Conservation (phyloP, 2,329 filamentous ascomycete species). For the Cadophora sp. region DNA sequence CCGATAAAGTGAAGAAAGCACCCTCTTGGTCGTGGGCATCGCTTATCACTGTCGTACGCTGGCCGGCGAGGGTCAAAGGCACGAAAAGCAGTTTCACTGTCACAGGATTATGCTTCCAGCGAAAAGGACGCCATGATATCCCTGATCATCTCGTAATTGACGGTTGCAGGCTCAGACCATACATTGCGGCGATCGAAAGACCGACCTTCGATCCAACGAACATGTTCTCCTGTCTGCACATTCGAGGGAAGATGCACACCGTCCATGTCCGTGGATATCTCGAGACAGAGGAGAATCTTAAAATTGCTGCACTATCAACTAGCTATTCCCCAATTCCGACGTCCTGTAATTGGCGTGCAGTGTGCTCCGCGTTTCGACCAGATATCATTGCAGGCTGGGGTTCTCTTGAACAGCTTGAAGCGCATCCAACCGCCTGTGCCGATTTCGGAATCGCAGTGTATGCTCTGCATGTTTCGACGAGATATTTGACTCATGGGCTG, state of each 20-base stretch:
- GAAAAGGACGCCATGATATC: neutral
- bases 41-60: conserved; percentile 5
- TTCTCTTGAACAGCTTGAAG: conserved; percentile 7
- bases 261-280: conserved; percentile 16
- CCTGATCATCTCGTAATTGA: conserved; percentile 6
- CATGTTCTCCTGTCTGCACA: conserved; percentile 13
- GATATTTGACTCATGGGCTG: neutral
- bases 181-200: neutral
- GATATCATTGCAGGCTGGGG: conserved; percentile 18
- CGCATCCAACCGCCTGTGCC: neutral
- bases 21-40: conserved; percentile 18
- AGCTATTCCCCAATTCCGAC: conserved; percentile 2
- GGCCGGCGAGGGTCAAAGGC: neutral
- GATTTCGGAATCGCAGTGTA: conserved; percentile 5
- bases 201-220: conserved; percentile 16
- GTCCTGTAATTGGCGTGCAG: conserved; percentile 15
- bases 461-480: conserved; percentile 18
- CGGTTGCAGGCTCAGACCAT: conserved; percentile 1
- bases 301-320: conserved; percentile 10
- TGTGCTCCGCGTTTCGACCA: conserved; percentile 12
- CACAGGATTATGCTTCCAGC: neutral
- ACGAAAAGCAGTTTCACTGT: neutral
- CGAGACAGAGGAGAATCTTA: conserved; percentile 6
- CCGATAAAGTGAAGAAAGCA: neutral
- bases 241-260: conserved; percentile 11